Base-by-base conservation (phyloP, 169 alveolate genomes). In the Cryptosporidium canis region DNA sequence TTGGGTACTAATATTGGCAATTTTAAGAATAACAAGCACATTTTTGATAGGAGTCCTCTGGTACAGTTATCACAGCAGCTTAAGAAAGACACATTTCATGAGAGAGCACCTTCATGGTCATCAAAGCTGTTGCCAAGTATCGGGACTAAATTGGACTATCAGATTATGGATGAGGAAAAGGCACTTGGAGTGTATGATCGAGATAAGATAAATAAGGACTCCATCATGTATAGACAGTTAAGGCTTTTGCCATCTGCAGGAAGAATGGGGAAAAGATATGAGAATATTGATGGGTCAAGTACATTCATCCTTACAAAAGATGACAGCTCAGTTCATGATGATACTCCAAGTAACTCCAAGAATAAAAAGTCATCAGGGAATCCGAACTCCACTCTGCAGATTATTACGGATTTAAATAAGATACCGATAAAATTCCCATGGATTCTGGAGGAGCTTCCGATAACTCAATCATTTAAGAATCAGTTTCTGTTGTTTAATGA, bases 1-100 rank as follows among this genome's bases (percentile, higher is more conserved):
- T 27, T 43, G 14, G 12, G 37, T 18, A 14, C 71, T 5, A 11
- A 5, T 5, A 55, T 72, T 3, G 85, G 70, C 9, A 56, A 72
- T 29, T 72, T 29, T 51, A 51, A 56, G 21, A 51, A 31, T 12
- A 68, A 68, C 33, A 72, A 72, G 21, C 85, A 72, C 14, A 72
- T 72, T 11, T 72, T 72, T 39, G 85, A 72, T 56, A 72, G 85
- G 41, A 72, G 65, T 14, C 85, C 85, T 21, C 70, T 72, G 27
- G 67, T 55, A 11, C 85, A 72, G 27, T 37, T 72, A 55, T 55
- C 70, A n/a, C 70, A 24, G 41, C 71, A 72, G 21, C 41, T 72
- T 18, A 71, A 72, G 35, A 72, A 11, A 7, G 85, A 55, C 18
- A 35, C 5, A 16, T 33, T 56, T n/a, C 7, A 31, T 8, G 85